A percentile compares a stretch with the other conserved stretches of the same genome.
These are phyloP conservation scores for Mychonastes homosphaera DNA, from an alignment of 139 green algal species.

Conservation along the genomic window DNA sequence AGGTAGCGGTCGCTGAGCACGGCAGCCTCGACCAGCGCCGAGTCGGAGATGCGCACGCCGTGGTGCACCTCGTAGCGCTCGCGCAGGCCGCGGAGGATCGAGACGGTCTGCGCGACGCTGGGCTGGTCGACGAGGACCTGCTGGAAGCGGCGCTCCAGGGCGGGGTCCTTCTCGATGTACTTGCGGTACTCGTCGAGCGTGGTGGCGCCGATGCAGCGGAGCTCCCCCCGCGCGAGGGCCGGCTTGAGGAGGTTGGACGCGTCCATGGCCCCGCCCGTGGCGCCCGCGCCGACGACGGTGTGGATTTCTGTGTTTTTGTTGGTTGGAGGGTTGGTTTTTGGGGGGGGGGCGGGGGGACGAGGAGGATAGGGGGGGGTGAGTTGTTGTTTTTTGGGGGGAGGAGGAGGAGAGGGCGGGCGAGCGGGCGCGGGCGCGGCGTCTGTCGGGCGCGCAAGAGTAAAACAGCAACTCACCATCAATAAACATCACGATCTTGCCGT, in stretches of 20 bases:
- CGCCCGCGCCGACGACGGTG: slow-evolving; percentile 70
- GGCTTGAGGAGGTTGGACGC: slow-evolving; percentile 96
- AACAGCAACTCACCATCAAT: too few relatives aligned
- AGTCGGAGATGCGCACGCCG: slow-evolving; percentile 90
- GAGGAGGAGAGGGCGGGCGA: too few relatives aligned
- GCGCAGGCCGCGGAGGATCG: slow-evolving; percentile 87
- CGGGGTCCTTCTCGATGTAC: slow-evolving; percentile 99
- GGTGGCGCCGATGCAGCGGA: slow-evolving; percentile 94
- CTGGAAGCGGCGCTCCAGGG: slow-evolving; percentile 91
- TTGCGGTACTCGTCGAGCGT: slow-evolving; percentile 91
- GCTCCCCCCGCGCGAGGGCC: slow-evolving; percentile 86
- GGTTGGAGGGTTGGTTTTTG: too few relatives aligned
- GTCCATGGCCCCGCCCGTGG: slow-evolving; percentile 81
- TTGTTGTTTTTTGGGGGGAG: too few relatives aligned
- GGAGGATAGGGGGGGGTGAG: too few relatives aligned
- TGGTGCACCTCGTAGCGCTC: slow-evolving; percentile 98
- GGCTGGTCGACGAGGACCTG: slow-evolving; percentile 91
- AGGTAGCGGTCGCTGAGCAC: slow-evolving; percentile 86
- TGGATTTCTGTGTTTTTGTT: too few relatives aligned
- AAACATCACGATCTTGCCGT: slow-evolving; percentile 90
- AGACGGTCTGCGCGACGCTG: slow-evolving; percentile 85
- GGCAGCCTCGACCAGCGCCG: slow-evolving; percentile 89
- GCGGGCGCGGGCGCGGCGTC: too few relatives aligned
- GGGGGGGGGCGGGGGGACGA: too few relatives aligned
- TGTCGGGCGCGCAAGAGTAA: too few relatives aligned